Base-by-base conservation (phyloP, 352 stramenopile genomes). In the Ophiocytium majus region DNA sequence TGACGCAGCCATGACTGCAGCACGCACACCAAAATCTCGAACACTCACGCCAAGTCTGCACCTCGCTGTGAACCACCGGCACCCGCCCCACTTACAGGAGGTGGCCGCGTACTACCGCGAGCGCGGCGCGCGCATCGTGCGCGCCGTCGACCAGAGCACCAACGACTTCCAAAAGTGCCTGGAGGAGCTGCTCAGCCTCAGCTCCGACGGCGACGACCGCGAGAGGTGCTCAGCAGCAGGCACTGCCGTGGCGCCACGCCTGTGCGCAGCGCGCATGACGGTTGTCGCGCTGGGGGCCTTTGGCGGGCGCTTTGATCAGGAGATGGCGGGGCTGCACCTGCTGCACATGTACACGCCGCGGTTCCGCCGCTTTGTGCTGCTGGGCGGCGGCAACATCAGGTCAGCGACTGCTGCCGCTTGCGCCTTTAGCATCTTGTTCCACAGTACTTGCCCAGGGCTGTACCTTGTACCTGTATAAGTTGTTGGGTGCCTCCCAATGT, bases 291-390 rank as follows among this genome's bases (percentile, higher is more conserved):
- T 98, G 82, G 96, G 95, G 23, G 95, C 94, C 28, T 98, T 98
- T 91, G 95, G 96, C 81, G 96, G 95, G 0, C 93, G 96, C 76
- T 98, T 99, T 82, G 96, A 99, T 90, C 96, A 99, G 90, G 95
- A 98, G 91, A 98, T 99, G 94, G 95, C 95, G 85, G 95, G 92
- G 81, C 89, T 99, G 80, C 96, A 97, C 86, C 92, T 95, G 83
- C 90, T 98, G 17, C 97, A 96, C 88, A 88, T 92, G 19, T 98
- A 95, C 93, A 89, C 90, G 19, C 85, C 90, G 64, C 91, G 90
- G 66, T 97, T 97, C 88, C 83, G 93, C 63, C 89, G 92, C 33
- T 90, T 98, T 71, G 92, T 92, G 50, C 86, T 98, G 79, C 92
- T 98, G 33, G 95, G 93, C 19, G 93, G 96, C 79, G 91, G 96